A percentile compares a stretch with the other conserved stretches of the same genome.
These are phyloP conservation scores for Schizochytrium sp. DNA, from an alignment of 108 stramenopile species.

Conservation along the genomic window DNA sequence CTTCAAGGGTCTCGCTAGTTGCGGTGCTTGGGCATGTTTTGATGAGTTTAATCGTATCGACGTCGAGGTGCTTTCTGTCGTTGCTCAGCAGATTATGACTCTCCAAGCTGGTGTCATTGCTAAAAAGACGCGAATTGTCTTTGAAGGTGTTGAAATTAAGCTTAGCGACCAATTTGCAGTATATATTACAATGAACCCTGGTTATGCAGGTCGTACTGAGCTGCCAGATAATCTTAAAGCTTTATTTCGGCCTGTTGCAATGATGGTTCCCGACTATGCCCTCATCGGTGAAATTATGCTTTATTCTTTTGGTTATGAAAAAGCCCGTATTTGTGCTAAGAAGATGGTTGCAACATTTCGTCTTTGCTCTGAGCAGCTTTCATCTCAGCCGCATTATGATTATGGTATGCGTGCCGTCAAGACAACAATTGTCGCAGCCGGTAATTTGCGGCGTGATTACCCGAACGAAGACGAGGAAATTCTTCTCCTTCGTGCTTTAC, in stretches of 20 bases:
- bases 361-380: slow-evolving; percentile 82
- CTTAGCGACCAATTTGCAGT: slow-evolving; percentile 74
- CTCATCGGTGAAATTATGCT: slow-evolving; percentile 83
- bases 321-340: slow-evolving; percentile 56
- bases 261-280: slow-evolving; percentile 85
- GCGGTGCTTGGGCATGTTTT: slow-evolving; percentile 84
- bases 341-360: slow-evolving; percentile 84
- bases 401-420: slow-evolving; percentile 84
- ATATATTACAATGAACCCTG: slow-evolving; percentile 84
- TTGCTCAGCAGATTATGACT: slow-evolving; percentile 81
- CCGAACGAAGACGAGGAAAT: slow-evolving; percentile 74
- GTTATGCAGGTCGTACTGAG: slow-evolving; percentile 77
- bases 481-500: slow-evolving; percentile 73
- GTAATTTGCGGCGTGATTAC: slow-evolving; percentile 73
- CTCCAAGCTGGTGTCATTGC: slow-evolving; percentile 75
- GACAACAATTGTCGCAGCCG: slow-evolving; percentile 75
- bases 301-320: slow-evolving; percentile 76
- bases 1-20: slow-evolving; percentile 80
- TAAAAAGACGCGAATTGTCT: slow-evolving; percentile 62
- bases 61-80: slow-evolving; percentile 82
- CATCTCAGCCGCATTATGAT: slow-evolving; percentile 81
- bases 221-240: slow-evolving; percentile 74
- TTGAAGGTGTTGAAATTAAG: slow-evolving; percentile 74
- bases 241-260: slow-evolving; percentile 81
- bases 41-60: slow-evolving; percentile 85